phyloP scores from a whole-genome alignment of 192 early-diverging fungal genomes.

The Thamnidium elegans region DNA sequence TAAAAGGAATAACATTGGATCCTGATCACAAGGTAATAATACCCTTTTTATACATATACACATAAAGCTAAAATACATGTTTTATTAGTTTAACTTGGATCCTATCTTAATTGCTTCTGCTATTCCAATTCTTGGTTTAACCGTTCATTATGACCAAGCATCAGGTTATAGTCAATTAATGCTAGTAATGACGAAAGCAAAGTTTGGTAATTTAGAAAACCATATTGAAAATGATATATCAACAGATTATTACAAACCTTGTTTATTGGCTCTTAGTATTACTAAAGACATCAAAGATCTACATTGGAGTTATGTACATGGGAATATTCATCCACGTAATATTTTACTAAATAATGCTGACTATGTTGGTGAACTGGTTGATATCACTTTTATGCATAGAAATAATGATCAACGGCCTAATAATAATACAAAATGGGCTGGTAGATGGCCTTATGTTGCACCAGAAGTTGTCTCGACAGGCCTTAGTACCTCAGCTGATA shows the following conservation, averaged over 20 bases:
- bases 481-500: conserved; percentile 23
- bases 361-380: conserved; percentile 17
- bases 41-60: background rate
- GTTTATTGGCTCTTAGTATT: conserved; percentile 15
- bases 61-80: background rate
- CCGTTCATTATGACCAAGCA: conserved; percentile 18
- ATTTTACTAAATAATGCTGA: conserved; percentile 25
- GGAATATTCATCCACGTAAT: conserved; percentile 28
- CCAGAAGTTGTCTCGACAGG: conserved; percentile 19
- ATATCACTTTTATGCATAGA: conserved; percentile 28
- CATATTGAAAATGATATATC: conserved; percentile 20
- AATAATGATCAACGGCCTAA: background rate
- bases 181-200: conserved; percentile 26
- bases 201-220: conserved; percentile 24
- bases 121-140: conserved; percentile 21
- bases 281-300: conserved; percentile 28
- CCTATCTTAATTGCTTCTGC: conserved; percentile 1
- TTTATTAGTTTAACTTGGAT: conserved; percentile 12
- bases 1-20: conserved; percentile 30
- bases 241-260: conserved; percentile 19
- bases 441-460: conserved; percentile 29
- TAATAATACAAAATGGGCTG: background rate
- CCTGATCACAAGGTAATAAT: conserved; percentile 23
- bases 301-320: conserved; percentile 30
- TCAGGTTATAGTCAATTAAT: conserved; percentile 21